Evolutionary conservation across 2,329 filamentous ascomycete species (phyloP).

Genomic region (Podosphaera fusca): DNA sequence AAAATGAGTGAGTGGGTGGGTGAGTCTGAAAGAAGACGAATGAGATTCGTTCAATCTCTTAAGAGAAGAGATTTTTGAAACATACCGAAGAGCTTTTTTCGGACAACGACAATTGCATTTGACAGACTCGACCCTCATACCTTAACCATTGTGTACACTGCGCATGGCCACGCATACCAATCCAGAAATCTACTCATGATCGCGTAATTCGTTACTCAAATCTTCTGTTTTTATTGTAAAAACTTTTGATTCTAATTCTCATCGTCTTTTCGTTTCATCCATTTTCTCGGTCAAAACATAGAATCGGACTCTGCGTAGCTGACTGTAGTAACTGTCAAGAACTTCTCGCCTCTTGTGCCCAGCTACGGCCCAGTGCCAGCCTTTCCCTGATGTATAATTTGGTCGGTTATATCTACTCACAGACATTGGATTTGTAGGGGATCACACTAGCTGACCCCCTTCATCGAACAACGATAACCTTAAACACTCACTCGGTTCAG

Average conservation of each 20-base stretch:
- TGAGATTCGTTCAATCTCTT: neutral
- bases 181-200: neutral
- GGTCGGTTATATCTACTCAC: neutral
- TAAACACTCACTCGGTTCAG: neutral
- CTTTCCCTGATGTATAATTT: neutral
- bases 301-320: too few relatives aligned
- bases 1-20: too few relatives aligned
- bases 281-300: too few relatives aligned
- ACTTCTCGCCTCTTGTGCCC: too few relatives aligned
- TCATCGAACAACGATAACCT: neutral
- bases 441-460: neutral
- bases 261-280: too few relatives aligned
- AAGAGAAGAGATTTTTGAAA: neutral
- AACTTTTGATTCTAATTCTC: neutral
- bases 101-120: neutral
- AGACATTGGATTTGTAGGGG: neutral
- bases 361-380: neutral
- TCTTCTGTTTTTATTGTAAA: neutral
- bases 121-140: too few relatives aligned
- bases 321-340: too few relatives aligned
- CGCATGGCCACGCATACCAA: neutral
- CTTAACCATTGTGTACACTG: neutral
- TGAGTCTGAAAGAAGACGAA: neutral
- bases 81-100: neutral
- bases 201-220: neutral